Percentiles rank a stretch among this genome's conserved stretches.
Evolutionary conservation across 2,329 filamentous ascomycete genomes (phyloP).

Genomic region (Epichloe bromicola): DNA sequence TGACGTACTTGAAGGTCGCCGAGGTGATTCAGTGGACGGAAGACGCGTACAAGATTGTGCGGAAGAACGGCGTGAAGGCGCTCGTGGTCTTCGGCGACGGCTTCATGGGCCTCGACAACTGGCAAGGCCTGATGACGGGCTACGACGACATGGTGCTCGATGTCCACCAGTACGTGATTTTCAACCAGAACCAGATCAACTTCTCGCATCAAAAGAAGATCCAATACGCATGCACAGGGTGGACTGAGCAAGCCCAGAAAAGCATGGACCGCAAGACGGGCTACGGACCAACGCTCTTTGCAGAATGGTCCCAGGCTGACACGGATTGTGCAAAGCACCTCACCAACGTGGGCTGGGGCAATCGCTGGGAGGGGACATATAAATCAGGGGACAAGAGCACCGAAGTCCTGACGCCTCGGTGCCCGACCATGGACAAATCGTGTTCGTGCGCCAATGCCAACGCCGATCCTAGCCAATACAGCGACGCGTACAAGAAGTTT

Average conservation of each 20-base stretch:
- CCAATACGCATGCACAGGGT: slow-evolving; percentile 73
- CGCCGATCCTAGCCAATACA: slow-evolving; percentile 55
- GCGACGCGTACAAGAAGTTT: slow-evolving; percentile 67
- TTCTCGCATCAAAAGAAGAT: slow-evolving; percentile 75
- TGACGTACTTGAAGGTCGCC: slow-evolving; percentile 55
- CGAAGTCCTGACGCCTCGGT: slow-evolving; percentile 56
- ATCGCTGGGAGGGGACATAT: slow-evolving; percentile 83
- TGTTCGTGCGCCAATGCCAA: slow-evolving; percentile 73
- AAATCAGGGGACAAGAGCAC: slow-evolving; percentile 50
- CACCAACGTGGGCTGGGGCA: slow-evolving; percentile 81
- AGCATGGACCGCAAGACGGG: slow-evolving; percentile 64
- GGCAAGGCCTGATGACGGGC: slow-evolving; percentile 69
- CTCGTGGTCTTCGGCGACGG: slow-evolving; percentile 83
- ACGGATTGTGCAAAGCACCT: slow-evolving; percentile 82
- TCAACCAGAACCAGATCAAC: slow-evolving; percentile 78
- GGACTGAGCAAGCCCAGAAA: slow-evolving; percentile 64
- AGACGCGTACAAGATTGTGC: slow-evolving; percentile 58
- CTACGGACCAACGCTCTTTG: slow-evolving; percentile 87
- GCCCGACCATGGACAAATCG: slow-evolving; percentile 49
- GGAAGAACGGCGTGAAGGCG: slow-evolving; percentile 60
- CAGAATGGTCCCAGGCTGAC: slow-evolving; percentile 96
- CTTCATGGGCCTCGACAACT: slow-evolving; percentile 82
- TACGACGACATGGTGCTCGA: slow-evolving; percentile 73
- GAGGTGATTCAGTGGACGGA: slow-evolving; percentile 71
- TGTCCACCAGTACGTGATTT: slow-evolving; percentile 97